Evolutionary conservation across 768 basidiomycete species (phyloP), one percentile per base, ranked within the genome.

Genomic region (Suillus paluster): DNA sequence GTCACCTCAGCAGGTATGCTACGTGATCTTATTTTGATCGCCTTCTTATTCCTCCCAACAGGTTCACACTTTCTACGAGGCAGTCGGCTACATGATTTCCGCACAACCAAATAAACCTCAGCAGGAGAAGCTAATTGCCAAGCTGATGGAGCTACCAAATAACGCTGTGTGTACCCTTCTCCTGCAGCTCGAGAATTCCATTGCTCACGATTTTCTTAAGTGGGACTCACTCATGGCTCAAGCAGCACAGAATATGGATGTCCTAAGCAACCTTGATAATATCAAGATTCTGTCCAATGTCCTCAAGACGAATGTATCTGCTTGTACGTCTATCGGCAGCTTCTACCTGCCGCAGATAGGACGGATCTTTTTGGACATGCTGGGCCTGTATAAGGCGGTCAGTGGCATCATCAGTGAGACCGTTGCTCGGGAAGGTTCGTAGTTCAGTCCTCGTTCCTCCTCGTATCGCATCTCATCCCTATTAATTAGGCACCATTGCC

Each of bases 71-170:
- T 99, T 98, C 81, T 99, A 99, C 69, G 97, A 99, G 78, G 97
- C 97, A 7, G 92, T 99, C 53, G 97, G 97, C 5, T 95, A 98
- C 81, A 99, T 99, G 97, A 97, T 99, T 69, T 95, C 95, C 23
- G 95, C 97, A 2, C 97, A 99, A 71, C 96, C 97, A 57, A 98
- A 99, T 77, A 97, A 97, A 75, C 90, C 94, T 12, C 92, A 91
- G 68, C 97, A 99, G 74, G 97, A 99, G 77, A 91, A 94, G 67
- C 81, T 99, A 58, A 97, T 99, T 57, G 83, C 88, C 17, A 97
- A 95, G 73, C 75, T 99, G 59, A 99, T 99, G 97, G 95, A 97
- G 63, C 79, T 97, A 67, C 97, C 97, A 0, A 99, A 99, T 71
- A 95, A 91, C 65, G 97, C 97, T 50, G 95, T 95, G 77, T 52